Conservation (phyloP, 441 rosid genomes). For the Brassica hybrid region DNA sequence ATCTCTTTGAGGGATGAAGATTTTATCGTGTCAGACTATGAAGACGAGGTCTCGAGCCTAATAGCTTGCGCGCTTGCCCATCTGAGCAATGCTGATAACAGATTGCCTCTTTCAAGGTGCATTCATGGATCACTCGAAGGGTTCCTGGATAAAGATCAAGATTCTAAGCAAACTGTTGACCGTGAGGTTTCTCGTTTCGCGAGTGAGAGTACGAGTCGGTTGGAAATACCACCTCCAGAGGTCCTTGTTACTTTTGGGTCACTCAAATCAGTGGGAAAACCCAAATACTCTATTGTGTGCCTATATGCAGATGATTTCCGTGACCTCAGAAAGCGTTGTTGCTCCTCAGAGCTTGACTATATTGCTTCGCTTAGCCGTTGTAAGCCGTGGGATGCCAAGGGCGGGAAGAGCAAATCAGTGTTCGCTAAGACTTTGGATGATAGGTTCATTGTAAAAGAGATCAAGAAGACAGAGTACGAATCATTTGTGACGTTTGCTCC, state of each 20-base stretch:
- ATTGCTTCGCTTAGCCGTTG: slow-evolving; percentile 92
- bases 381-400: slow-evolving; percentile 94
- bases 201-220: slow-evolving; percentile 74
- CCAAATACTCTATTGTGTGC: slow-evolving; percentile 82
- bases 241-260: slow-evolving; percentile 66
- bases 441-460: slow-evolving; percentile 92
- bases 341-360: slow-evolving; percentile 81
- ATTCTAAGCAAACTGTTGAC: slow-evolving; percentile 48
- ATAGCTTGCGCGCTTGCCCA: slow-evolving; percentile 86
- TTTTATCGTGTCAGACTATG: slow-evolving; percentile 78
- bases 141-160: slow-evolving; percentile 63
- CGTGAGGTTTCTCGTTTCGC: slow-evolving; percentile 65
- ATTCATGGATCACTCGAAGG: slow-evolving; percentile 63
- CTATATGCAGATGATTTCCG: slow-evolving; percentile 79
- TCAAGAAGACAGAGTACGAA: slow-evolving; percentile 89
- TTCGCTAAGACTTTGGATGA: slow-evolving; percentile 93
- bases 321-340: slow-evolving; percentile 70
- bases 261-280: slow-evolving; percentile 66
- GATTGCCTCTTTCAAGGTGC: slow-evolving; percentile 51
- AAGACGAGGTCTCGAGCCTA: slow-evolving; percentile 90
- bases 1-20: slow-evolving; percentile 65
- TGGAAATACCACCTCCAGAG: slow-evolving; percentile 71
- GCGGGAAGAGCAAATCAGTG: slow-evolving; percentile 92
- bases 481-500: slow-evolving; percentile 90
- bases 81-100: slow-evolving; percentile 47